Conservation (phyloP, 192 early-diverging fungal genomes). For the Martensiomyces pterosporus region DNA sequence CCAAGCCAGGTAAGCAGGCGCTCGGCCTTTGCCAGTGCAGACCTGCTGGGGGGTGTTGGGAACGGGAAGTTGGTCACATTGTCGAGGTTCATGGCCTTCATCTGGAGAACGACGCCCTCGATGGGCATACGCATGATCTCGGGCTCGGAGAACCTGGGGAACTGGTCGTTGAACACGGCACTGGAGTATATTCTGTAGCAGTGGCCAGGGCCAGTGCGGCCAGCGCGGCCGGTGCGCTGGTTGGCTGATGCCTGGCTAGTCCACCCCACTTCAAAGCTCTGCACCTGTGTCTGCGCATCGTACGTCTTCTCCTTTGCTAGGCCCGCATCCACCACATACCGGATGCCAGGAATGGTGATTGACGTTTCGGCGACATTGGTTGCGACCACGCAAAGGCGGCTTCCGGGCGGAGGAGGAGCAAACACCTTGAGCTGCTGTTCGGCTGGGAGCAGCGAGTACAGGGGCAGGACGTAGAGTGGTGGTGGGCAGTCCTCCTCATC, state of each 20-base stretch:
- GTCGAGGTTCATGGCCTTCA: constrained; percentile 97
- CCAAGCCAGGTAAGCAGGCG: constrained; percentile 72
- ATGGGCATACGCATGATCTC: constrained; percentile 95
- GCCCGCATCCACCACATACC: constrained; percentile 93
- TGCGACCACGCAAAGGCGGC: constrained; percentile 88
- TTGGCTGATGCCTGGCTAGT: constrained; percentile 90
- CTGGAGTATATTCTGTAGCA: constrained; percentile 94
- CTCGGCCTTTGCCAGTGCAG: constrained; percentile 76
- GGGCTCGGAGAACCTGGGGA: constrained; percentile 77
- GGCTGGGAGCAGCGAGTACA: constrained; percentile 94
- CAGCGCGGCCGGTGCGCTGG: constrained; percentile 96
- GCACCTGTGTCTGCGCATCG: constrained; percentile 80
- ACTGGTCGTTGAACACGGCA: constrained; percentile 89
- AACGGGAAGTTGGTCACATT: constrained; percentile 96
- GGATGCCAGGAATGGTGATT: constrained; percentile 92
- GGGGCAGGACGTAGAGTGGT: constrained; percentile 90
- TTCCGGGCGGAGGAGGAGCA: constrained; percentile 78
- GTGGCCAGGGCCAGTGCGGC: constrained; percentile 92
- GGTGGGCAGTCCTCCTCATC: constrained; percentile 33
- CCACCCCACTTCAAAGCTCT: constrained; percentile 89
- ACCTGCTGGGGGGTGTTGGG: constrained; percentile 83
- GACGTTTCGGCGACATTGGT: constrained; percentile 99
- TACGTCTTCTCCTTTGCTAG: constrained; percentile 89
- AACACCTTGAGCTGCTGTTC: constrained; percentile 91
- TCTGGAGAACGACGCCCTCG: constrained; percentile 92